Percentiles rank a stretch among this genome's conserved stretches.
Evolutionary conservation across 2,329 filamentous ascomycete species (phyloP).

Genomic region (Ophiobolus disseminans): DNA sequence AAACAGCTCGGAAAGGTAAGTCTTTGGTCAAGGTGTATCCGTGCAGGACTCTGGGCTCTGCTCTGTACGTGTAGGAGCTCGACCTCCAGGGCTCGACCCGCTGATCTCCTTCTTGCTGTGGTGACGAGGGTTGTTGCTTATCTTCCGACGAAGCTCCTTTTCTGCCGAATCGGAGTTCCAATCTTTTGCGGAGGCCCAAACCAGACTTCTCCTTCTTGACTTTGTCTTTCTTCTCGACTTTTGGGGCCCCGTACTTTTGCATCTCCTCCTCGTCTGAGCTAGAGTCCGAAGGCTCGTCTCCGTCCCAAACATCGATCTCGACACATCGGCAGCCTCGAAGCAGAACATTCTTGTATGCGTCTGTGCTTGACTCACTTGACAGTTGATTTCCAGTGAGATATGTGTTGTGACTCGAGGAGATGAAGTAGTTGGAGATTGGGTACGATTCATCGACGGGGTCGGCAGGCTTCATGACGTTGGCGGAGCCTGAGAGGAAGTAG

Average conservation of each 20-base stretch:
- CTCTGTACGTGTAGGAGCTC: conserved; percentile 32
- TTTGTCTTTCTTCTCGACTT: conserved; percentile 33
- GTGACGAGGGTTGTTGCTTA: conserved; percentile 17
- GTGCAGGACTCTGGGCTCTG: conserved; percentile 83
- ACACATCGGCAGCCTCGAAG: conserved; percentile 83
- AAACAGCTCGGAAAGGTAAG: conserved; percentile 88
- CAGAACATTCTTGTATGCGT: conserved; percentile 80
- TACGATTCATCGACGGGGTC: conserved; percentile 64
- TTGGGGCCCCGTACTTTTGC: conserved; percentile 23
- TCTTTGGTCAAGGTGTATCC: conserved; percentile 83
- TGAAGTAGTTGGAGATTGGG: conserved; percentile 88
- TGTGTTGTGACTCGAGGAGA: conserved; percentile 94
- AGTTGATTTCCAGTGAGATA: conserved; percentile 89
- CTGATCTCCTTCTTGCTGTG: conserved; percentile 18
- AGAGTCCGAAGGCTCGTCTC: conserved; percentile 57
- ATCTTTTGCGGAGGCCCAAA: conserved; percentile 44
- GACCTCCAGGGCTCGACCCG: conserved; percentile 42
- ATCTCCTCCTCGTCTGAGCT: conserved; percentile 47
- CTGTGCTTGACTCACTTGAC: conserved; percentile 75
- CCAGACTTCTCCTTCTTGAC: conserved; percentile 32
- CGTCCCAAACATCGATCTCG: conserved; percentile 95
- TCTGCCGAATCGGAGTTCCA: conserved; percentile 40
- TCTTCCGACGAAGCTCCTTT: conserved; percentile 36
- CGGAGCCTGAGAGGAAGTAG: conserved; percentile 57
- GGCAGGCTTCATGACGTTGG: conserved; percentile 54